A percentile compares a stretch with the other conserved stretches of the same genome.
Conservation (phyloP, 139 green algal species). For the Zygnema cylindricum region DNA sequence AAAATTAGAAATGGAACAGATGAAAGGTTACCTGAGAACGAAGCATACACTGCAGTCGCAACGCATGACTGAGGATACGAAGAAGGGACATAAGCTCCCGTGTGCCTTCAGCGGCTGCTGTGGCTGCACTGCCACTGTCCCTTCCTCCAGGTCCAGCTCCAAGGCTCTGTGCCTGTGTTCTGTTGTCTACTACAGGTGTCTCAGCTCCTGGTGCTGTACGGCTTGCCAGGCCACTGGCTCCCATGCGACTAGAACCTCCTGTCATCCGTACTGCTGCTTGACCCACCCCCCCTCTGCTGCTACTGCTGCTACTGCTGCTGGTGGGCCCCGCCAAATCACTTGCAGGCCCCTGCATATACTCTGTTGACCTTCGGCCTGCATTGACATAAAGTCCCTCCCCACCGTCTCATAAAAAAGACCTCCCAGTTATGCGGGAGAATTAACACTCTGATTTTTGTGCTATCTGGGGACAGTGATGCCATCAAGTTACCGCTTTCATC, state of each 20-base stretch:
- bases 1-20: not conserved
- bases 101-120: conserved; percentile 49
- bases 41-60: conserved; percentile 77
- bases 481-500: not conserved
- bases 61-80: conserved; percentile 69
- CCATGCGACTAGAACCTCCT: not conserved
- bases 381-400: not conserved
- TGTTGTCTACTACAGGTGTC: not conserved
- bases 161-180: conserved; percentile 9
- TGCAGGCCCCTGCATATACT: not conserved
- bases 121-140: not conserved
- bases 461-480: too few relatives aligned
- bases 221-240: not conserved
- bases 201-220: not conserved
- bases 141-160: conserved; percentile 5
- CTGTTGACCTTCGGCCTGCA: not conserved
- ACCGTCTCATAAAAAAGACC: not conserved
- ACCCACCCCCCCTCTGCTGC: not conserved
- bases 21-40: conserved; percentile 58
- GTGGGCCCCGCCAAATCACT: not conserved
- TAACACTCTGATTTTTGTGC: too few relatives aligned
- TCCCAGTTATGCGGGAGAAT: too few relatives aligned
- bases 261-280: not conserved
- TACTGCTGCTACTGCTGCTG: not conserved
- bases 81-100: conserved; percentile 70